Evolutionary conservation across 192 early-diverging fungal species (phyloP).

Genomic region (Geranomyces michiganensis): DNA sequence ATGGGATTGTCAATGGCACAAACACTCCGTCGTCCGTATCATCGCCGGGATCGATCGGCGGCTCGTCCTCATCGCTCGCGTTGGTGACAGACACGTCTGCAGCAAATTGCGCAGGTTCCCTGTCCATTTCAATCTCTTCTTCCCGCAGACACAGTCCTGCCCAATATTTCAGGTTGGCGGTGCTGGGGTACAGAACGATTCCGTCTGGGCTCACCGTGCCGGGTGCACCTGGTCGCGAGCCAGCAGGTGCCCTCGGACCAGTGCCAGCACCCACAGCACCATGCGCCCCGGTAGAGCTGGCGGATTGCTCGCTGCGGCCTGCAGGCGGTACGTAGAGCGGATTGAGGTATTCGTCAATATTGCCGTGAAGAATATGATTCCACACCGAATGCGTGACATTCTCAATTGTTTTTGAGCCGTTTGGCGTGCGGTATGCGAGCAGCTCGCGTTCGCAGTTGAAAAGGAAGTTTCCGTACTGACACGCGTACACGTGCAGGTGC

Average conservation of each 20-base stretch:
- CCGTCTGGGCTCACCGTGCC: conserved; percentile 45
- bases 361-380: conserved; percentile 69
- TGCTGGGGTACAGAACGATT: conserved; percentile 69
- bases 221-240: conserved; percentile 6
- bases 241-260: not conserved
- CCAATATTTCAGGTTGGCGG: conserved; percentile 74
- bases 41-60: not conserved
- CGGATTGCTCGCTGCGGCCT: conserved; percentile 24
- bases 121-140: conserved; percentile 24
- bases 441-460: conserved; percentile 89
- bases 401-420: not conserved
- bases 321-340: conserved; percentile 59
- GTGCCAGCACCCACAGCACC: conserved; percentile 3
- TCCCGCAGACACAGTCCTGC: conserved; percentile 24
- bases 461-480: conserved; percentile 93
- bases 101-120: not conserved
- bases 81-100: not conserved
- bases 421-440: conserved; percentile 24
- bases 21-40: not conserved
- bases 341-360: conserved; percentile 62
- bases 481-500: conserved; percentile 84
- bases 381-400: conserved; percentile 71
- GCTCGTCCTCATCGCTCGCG: not conserved
- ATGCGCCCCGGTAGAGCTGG: not conserved
- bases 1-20: conserved; percentile 1